A percentile compares a stretch with the other conserved stretches of the same genome.
phyloP scores from a whole-genome alignment of 805 yeast genomes.

The Metschnikowia kunwiensis region DNA sequence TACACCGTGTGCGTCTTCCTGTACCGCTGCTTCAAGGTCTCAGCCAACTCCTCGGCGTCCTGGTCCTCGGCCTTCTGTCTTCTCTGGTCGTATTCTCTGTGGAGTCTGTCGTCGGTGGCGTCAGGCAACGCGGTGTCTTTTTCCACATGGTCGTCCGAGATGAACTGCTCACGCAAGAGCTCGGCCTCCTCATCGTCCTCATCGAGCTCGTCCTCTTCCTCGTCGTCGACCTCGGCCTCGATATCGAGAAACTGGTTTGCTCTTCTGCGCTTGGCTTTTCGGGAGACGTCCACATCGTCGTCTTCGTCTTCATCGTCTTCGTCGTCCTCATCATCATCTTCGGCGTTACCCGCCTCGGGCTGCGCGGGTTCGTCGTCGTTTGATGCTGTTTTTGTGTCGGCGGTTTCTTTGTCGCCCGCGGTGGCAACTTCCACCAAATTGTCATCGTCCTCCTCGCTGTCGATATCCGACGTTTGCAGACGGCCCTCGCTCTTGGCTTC shows the following conservation, averaged over 20 bases:
- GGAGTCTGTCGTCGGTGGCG: slow-evolving; percentile 61
- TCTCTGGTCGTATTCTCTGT: slow-evolving; percentile 86
- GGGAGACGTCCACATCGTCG: slow-evolving; percentile 50
- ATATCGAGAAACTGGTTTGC: slow-evolving; percentile 93
- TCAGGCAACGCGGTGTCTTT: slow-evolving; percentile 44
- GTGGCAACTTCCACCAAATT: not conserved
- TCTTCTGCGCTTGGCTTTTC: slow-evolving; percentile 45
- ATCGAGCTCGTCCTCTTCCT: slow-evolving; percentile 89
- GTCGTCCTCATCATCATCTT: slow-evolving; percentile 45
- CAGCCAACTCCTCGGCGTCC: slow-evolving; percentile 93
- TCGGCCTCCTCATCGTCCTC: slow-evolving; percentile 91
- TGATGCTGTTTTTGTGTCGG: too few relatives aligned
- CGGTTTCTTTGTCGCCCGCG: too few relatives aligned
- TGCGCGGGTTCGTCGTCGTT: not conserved
- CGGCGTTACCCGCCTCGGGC: slow-evolving; percentile 29
- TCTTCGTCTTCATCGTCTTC: slow-evolving; percentile 51
- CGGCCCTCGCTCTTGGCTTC: slow-evolving; percentile 19
- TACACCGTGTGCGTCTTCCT: slow-evolving; percentile 82
- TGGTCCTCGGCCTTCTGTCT: slow-evolving; percentile 85
- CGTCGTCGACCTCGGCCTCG: slow-evolving; percentile 98
- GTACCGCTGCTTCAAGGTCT: slow-evolving; percentile 85
- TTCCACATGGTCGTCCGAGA: slow-evolving; percentile 67
- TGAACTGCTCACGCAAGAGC: slow-evolving; percentile 75
- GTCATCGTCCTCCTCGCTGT: not conserved
- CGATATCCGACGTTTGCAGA: slow-evolving; percentile 6